Percentiles rank a stretch among this genome's conserved stretches.
Conservation (phyloP, 1,284 basidiomycete species). For the Meripilus lineatus region DNA sequence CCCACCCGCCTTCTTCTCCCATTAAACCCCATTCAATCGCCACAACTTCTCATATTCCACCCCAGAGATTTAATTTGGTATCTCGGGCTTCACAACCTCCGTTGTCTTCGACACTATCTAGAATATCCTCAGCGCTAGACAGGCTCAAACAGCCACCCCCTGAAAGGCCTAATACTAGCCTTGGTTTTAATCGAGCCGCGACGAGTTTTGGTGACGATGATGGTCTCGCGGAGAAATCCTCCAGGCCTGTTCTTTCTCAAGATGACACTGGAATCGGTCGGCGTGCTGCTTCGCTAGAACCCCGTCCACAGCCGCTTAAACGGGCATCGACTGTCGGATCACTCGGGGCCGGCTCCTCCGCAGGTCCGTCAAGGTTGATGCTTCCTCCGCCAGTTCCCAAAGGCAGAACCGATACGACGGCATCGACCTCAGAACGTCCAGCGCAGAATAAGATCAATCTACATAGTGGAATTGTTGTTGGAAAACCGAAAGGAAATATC, state of each 20-base stretch:
- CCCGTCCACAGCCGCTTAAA: conserved; percentile 6
- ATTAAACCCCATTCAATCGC: conserved; percentile 11
- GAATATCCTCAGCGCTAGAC: conserved; percentile 54
- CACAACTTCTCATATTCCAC: conserved; percentile 4
- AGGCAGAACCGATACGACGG: not conserved
- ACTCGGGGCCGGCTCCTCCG: not conserved
- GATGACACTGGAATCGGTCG: conserved; percentile 3
- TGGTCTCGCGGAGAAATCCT: conserved; percentile 10
- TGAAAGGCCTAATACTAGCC: conserved; percentile 54
- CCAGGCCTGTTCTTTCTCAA: not conserved
- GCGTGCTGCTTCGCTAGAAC: not conserved
- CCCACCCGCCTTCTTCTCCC: conserved; percentile 17
- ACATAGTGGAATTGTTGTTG: conserved; percentile 13
- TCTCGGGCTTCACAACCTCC: conserved; percentile 6
- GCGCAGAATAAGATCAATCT: conserved; percentile 12
- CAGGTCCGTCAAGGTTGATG: conserved; percentile 20
- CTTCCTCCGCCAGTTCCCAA: conserved; percentile 18
- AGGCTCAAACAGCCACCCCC: conserved; percentile 59
- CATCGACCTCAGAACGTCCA: conserved; percentile 3
- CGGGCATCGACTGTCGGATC: conserved; percentile 16
- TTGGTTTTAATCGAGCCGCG: conserved; percentile 48
- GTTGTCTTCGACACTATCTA: conserved; percentile 29
- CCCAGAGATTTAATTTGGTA: not conserved
- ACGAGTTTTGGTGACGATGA: conserved; percentile 23
- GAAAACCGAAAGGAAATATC: conserved; percentile 11